Base-by-base conservation (phyloP, 306 rosid genomes). In the Glycine tomentella region DNA sequence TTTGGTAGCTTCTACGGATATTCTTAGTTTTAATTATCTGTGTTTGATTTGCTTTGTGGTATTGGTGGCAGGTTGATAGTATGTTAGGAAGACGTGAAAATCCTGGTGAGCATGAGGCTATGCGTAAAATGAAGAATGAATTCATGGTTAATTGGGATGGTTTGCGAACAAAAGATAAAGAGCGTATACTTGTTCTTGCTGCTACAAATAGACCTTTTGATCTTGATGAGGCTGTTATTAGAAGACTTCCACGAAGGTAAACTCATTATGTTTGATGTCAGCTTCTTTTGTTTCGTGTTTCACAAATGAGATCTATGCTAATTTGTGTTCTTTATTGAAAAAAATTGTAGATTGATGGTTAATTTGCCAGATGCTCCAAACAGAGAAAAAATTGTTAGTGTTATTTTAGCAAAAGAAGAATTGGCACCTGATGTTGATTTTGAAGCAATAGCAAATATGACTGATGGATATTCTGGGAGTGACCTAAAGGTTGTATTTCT, bases 81-180 rank as follows among this genome's bases (percentile, higher is more conserved):
- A 93, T 95, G 99, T 81, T 95, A 80, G 97, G 99, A 76, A 90
- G 94, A 85, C 97, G 99, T 83, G 99, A 93, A 86, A 95, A 88
- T 68, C 95, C 97, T 17, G 90, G 97, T 83, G 99, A 95, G 84
- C 99, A 93, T 55, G 99, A 93, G 86, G 95, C 94, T 79, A 93
- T 95, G 99, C 95, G 97, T 58, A 95, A 93, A 89, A 93, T 95
- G 97, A 95, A 95, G 87, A 95, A 95, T 66, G 99, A 95, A 88
- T 95, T 95, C 84, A 95, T 95, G 99, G 95, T 93, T 34, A 95
- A 95, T 80, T 95, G 99, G 99, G 99, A 95, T 85, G 99, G 99
- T 77, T 83, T 95, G 76, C 99, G 97, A 46, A 95, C 99, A 31
- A 95, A 95, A 86, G 99, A 95, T 65, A 93, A 83, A 81, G 99